These are phyloP conservation scores for Lichtheimia ornata DNA, from an alignment of 371 early-diverging fungal species.

Conservation along the genomic window DNA sequence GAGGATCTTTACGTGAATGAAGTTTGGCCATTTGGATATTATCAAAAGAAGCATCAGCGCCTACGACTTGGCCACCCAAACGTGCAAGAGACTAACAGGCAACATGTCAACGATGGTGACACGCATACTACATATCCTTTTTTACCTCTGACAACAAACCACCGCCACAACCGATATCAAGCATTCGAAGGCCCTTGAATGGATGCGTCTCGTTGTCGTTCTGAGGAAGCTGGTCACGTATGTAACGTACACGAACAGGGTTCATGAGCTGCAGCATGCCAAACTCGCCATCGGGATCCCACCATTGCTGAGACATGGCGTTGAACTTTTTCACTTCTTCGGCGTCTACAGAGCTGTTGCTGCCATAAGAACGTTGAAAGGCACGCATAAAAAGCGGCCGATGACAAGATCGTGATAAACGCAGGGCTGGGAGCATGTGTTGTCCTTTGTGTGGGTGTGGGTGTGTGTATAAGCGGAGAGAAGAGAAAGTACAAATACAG, in stretches of 20 bases:
- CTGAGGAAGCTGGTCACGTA: slow-evolving; percentile 60
- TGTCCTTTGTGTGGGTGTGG: too few relatives aligned
- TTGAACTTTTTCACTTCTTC: slow-evolving; percentile 86
- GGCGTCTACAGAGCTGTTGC: slow-evolving; percentile 52
- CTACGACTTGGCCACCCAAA: slow-evolving; percentile 81
- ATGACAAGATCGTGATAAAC: too few relatives aligned
- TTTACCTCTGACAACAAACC: slow-evolving; percentile 86
- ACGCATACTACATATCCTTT: neutral
- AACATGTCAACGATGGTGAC: neutral
- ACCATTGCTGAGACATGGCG: slow-evolving; percentile 82
- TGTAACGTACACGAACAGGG: slow-evolving; percentile 79
- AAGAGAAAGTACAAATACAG: too few relatives aligned
- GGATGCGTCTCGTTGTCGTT: slow-evolving; percentile 33
- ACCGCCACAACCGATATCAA: slow-evolving; percentile 97
- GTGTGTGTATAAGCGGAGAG: too few relatives aligned
- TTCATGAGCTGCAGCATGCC: slow-evolving; percentile 91
- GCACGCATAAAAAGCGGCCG: too few relatives aligned
- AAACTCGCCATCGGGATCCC: slow-evolving; percentile 89
- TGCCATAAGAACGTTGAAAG: too few relatives aligned
- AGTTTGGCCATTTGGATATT: slow-evolving; percentile 81
- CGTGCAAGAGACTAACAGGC: slow-evolving; percentile 67
- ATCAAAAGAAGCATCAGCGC: slow-evolving; percentile 84
- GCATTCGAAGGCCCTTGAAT: slow-evolving; percentile 62
- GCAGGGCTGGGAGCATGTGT: too few relatives aligned
- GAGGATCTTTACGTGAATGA: slow-evolving; percentile 70